phyloP scores from a whole-genome alignment of 257 asterid genomes.

The Penstemon newberryi region DNA sequence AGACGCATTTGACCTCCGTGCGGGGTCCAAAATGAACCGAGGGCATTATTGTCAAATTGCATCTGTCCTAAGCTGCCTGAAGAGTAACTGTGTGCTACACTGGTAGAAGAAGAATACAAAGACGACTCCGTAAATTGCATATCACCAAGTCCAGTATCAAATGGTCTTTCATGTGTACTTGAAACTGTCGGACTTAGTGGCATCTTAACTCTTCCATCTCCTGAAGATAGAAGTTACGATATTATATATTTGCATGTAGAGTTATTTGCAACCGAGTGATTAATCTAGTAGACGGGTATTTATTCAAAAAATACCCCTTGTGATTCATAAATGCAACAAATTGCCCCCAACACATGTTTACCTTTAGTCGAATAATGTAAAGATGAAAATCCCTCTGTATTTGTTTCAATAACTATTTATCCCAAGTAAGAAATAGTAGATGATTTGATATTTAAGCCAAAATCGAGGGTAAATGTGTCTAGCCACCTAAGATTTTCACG shows the following conservation, averaged over 20 bases:
- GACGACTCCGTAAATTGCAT: slow-evolving; percentile 62
- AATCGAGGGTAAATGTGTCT: no score
- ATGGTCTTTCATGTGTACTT: slow-evolving; percentile 56
- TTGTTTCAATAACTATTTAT: no score
- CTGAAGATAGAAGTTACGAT: slow-evolving; percentile 39
- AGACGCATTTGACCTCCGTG: slow-evolving; percentile 69
- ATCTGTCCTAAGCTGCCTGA: slow-evolving; percentile 85
- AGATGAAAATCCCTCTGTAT: no score
- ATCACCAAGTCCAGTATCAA: slow-evolving; percentile 48
- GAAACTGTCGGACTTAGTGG: slow-evolving; percentile 87
- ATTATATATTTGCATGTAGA: neutral
- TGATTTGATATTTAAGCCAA: no score
- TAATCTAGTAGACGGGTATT: no score
- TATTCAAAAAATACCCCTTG: no score
- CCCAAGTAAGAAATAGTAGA: no score
- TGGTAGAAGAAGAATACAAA: slow-evolving; percentile 68
- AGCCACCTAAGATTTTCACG: no score
- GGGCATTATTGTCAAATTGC: slow-evolving; percentile 55
- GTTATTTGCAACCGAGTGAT: no score
- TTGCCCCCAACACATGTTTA: no score
- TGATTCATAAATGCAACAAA: no score
- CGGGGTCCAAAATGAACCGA: slow-evolving; percentile 65
- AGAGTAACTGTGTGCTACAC: slow-evolving; percentile 81
- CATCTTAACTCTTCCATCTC: slow-evolving; percentile 80
- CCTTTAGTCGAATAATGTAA: no score